Evolutionary conservation across 306 rosid species (phyloP).

Genomic region (Acacia acuminata): DNA sequence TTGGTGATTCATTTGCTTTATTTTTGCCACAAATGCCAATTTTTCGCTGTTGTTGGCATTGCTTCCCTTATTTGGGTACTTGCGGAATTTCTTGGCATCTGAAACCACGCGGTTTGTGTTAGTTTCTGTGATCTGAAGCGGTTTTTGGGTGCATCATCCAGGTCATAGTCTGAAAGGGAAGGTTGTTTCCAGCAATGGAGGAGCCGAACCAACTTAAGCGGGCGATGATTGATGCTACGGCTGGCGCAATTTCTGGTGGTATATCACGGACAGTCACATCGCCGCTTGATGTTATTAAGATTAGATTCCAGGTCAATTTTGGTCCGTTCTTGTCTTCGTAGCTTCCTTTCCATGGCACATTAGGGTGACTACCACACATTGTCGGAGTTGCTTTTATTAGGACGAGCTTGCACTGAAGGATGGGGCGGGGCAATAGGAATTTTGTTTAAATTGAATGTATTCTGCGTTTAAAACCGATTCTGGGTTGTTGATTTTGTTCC

Average conservation of each 20-base stretch:
- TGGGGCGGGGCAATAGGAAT: conserved; percentile 14
- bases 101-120: neutral
- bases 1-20: neutral
- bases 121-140: neutral
- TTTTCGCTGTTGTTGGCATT: neutral
- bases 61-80: neutral
- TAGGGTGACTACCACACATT: neutral
- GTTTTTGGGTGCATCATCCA: conserved; percentile 1
- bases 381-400: neutral
- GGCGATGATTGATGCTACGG: conserved; percentile 62
- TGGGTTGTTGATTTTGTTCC: conserved; percentile 25
- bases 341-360: neutral
- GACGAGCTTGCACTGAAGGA: conserved; percentile 20
- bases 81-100: neutral
- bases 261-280: conserved; percentile 85
- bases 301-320: conserved; percentile 82
- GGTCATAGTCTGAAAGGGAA: conserved; percentile 44
- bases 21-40: neutral
- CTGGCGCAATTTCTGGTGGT: conserved; percentile 88
- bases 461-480: conserved; percentile 14
- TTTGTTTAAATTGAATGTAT: conserved; percentile 2
- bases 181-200: conserved; percentile 56
- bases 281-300: conserved; percentile 96
- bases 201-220: conserved; percentile 76
- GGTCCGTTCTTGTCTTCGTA: neutral